phyloP scores from a whole-genome alignment of 1,284 basidiomycete species.

The Irpex rosettiformis region DNA sequence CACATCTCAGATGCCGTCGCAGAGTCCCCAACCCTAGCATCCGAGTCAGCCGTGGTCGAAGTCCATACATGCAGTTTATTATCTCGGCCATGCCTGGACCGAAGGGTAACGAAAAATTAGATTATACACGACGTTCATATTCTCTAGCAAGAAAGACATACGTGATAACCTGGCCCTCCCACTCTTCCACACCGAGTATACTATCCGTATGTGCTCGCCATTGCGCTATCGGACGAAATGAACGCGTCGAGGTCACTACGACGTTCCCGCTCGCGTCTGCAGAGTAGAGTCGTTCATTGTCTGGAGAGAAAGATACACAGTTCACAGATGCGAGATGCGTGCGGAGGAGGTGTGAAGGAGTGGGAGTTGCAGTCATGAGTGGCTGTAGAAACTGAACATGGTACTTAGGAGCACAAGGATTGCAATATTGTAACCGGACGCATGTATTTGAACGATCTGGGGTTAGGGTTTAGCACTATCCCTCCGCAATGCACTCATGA shows the following conservation, averaged over 20 bases:
- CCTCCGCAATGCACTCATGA: too few relatives aligned
- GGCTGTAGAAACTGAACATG: not conserved
- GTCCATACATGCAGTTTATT: slow-evolving; percentile 77
- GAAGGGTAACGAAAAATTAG: not conserved
- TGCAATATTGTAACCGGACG: not conserved
- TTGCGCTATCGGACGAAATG: slow-evolving; percentile 62
- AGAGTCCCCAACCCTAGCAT: slow-evolving; percentile 48
- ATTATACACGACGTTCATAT: not conserved
- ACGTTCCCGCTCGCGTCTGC: slow-evolving; percentile 76
- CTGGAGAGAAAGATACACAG: slow-evolving; percentile 54
- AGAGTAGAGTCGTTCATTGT: slow-evolving; percentile 78
- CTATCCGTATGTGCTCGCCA: slow-evolving; percentile 82
- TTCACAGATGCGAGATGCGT: slow-evolving; percentile 61
- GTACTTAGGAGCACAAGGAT: not conserved
- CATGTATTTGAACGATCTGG: too few relatives aligned
- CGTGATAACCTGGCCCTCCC: slow-evolving; percentile 67
- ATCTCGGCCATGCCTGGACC: slow-evolving; percentile 70
- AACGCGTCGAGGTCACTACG: slow-evolving; percentile 67
- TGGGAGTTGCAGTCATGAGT: not conserved
- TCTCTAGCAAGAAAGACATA: slow-evolving; percentile 32
- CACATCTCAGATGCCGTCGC: slow-evolving; percentile 47
- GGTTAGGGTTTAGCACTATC: not conserved
- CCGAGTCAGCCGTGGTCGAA: slow-evolving; percentile 39
- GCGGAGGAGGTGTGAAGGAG: slow-evolving; percentile 61
- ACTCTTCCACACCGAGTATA: slow-evolving; percentile 76